phyloP scores from a whole-genome alignment of 768 basidiomycete genomes.

The Rhizopogon vinicolor region DNA sequence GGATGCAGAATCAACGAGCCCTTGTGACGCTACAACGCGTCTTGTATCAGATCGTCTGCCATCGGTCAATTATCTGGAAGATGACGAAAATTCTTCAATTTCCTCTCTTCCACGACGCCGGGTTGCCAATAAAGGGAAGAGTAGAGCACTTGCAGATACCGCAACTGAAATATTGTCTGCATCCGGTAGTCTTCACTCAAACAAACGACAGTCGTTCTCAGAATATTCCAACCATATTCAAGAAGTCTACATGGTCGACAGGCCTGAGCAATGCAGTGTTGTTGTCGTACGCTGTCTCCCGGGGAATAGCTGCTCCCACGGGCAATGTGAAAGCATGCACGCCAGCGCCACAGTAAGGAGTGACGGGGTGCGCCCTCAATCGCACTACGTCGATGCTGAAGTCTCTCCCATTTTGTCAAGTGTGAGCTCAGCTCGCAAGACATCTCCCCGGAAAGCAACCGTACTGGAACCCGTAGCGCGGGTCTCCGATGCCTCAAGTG shows the following conservation, averaged over 20 bases:
- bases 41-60: neutral
- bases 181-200: neutral
- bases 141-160: neutral
- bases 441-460: neutral
- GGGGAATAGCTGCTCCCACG: neutral
- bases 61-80: neutral
- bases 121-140: neutral
- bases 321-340: neutral
- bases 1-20: neutral
- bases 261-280: neutral
- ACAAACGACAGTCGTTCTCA: neutral
- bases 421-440: neutral
- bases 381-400: conserved; percentile 21
- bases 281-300: neutral
- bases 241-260: neutral
- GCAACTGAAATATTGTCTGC: neutral
- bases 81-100: neutral
- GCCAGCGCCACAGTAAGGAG: neutral
- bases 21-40: neutral
- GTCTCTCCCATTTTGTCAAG: conserved; percentile 21
- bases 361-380: neutral
- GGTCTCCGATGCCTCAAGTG: neutral
- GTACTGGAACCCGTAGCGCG: neutral
- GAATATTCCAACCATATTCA: neutral
- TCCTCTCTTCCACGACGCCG: neutral